Evolutionary conservation across 257 asterid species (phyloP).

Genomic region (Craterostigma plantagineum): DNA sequence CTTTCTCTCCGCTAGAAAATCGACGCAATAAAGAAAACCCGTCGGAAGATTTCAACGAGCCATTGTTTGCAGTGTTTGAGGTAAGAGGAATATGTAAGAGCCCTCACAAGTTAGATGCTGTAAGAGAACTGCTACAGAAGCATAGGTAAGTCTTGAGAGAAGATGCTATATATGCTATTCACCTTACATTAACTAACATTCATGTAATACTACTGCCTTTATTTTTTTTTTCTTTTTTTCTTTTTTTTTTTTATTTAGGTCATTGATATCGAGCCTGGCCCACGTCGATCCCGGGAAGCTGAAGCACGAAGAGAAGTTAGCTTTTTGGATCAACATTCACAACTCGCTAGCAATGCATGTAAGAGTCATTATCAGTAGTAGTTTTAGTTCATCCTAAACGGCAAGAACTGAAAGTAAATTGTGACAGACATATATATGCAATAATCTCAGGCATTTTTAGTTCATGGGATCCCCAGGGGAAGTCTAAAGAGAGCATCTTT

Average conservation of each 20-base stretch:
- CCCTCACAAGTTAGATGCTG: conserved; percentile 27
- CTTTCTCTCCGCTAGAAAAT: not conserved
- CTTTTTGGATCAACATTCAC: conserved; percentile 93
- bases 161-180: too few species aligned
- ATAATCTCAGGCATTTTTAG: conserved; percentile 46
- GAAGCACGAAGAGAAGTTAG: conserved; percentile 65
- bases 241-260: too few species aligned
- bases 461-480: conserved; percentile 57
- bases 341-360: conserved; percentile 95
- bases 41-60: conserved; percentile 14
- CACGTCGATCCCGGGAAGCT: conserved; percentile 53
- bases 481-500: conserved; percentile 49
- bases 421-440: not conserved
- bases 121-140: conserved; percentile 34
- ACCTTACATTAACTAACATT: too few species aligned
- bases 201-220: too few species aligned
- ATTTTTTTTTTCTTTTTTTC: too few species aligned
- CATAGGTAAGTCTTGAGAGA: conserved; percentile 51
- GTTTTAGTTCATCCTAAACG: too few species aligned
- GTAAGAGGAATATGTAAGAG: conserved; percentile 38
- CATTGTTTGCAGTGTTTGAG: conserved; percentile 29
- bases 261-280: conserved; percentile 39
- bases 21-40: conserved; percentile 12
- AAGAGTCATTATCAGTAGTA: conserved; percentile 10
- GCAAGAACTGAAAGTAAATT: not conserved